Conservation (phyloP, 1,284 basidiomycete genomes). For the Phylloporus sp. region DNA sequence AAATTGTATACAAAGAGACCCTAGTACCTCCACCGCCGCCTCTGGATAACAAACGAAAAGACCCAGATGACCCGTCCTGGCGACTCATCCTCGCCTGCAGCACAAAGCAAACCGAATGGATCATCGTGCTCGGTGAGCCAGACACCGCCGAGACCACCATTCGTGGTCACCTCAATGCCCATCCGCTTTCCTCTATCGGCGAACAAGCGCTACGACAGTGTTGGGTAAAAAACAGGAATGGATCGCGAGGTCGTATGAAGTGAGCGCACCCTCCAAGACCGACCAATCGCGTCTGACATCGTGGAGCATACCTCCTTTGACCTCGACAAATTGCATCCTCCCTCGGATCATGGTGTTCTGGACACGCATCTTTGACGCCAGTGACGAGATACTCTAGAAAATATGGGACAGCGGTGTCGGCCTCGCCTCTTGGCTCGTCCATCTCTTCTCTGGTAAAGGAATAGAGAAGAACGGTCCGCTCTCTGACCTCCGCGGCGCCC, state of each 20-base stretch:
- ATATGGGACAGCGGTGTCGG: slow-evolving; percentile 91
- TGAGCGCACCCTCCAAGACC: slow-evolving; percentile 42
- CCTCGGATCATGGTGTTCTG: too few species aligned
- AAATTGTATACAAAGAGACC: slow-evolving; percentile 74
- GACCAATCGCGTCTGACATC: slow-evolving; percentile 48
- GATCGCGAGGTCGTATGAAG: slow-evolving; percentile 52
- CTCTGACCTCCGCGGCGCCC: slow-evolving; percentile 30
- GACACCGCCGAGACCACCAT: neutral
- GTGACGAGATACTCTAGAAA: slow-evolving; percentile 82
- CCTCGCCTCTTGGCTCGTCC: slow-evolving; percentile 73
- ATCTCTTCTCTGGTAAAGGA: slow-evolving; percentile 31
- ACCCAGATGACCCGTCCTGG: slow-evolving; percentile 49
- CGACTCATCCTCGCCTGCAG: slow-evolving; percentile 59
- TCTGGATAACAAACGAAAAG: too few species aligned
- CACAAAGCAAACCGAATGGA: slow-evolving; percentile 20
- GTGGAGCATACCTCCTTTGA: slow-evolving; percentile 85
- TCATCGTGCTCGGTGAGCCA: slow-evolving; percentile 44
- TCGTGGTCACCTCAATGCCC: slow-evolving; percentile 66
- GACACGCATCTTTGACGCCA: too few species aligned
- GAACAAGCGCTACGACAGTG: too few species aligned
- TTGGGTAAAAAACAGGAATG: slow-evolving; percentile 64
- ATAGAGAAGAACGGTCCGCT: neutral
- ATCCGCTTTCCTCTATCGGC: too few species aligned
- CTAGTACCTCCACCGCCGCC: slow-evolving; percentile 62
- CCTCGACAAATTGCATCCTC: slow-evolving; percentile 77